phyloP scores from a whole-genome alignment of 202 grass and related monocot genomes.

The Cymbopogon flexuosus region DNA sequence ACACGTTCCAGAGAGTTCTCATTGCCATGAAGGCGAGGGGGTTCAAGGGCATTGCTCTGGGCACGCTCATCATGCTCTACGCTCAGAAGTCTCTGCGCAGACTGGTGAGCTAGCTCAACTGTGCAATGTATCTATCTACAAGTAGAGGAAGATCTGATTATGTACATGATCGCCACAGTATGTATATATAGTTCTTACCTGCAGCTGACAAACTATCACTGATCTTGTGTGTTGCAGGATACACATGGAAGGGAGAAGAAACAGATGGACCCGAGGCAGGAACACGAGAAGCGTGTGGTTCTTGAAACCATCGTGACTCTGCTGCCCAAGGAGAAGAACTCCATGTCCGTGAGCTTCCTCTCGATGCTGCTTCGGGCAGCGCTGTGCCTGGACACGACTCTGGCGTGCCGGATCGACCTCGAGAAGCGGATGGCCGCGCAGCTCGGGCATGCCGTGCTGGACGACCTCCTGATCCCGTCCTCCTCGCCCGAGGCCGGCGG shows the following conservation, averaged over 20 bases:
- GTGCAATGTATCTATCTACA: background rate
- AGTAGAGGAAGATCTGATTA: background rate
- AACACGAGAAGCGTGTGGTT: slow-evolving; percentile 83
- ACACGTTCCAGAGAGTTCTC: slow-evolving; percentile 75
- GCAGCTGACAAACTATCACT: background rate
- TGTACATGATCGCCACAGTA: too few relatives aligned
- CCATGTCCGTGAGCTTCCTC: slow-evolving; percentile 77
- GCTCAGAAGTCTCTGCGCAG: slow-evolving; percentile 78
- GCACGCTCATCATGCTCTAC: slow-evolving; percentile 84
- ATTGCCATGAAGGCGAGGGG: slow-evolving; percentile 76
- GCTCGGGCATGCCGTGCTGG: slow-evolving; percentile 63
- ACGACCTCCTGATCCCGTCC: slow-evolving; percentile 76
- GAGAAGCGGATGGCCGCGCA: slow-evolving; percentile 78
- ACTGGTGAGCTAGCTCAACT: slow-evolving; percentile 43
- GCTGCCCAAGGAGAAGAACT: slow-evolving; percentile 70
- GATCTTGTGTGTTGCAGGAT: slow-evolving; percentile 41
- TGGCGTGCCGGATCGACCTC: slow-evolving; percentile 79
- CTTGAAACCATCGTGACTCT: slow-evolving; percentile 82
- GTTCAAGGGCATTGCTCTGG: slow-evolving; percentile 69
- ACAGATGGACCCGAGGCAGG: slow-evolving; percentile 57
- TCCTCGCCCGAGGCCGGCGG: slow-evolving; percentile 14
- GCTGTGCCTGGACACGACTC: slow-evolving; percentile 69
- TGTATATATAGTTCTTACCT: background rate
- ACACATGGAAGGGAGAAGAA: slow-evolving; percentile 52
- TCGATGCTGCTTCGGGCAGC: slow-evolving; percentile 81